Percentiles rank a stretch among this genome's conserved stretches.
Evolutionary conservation across 805 yeast genomes (phyloP).

Genomic region (Lachancea cidri): DNA sequence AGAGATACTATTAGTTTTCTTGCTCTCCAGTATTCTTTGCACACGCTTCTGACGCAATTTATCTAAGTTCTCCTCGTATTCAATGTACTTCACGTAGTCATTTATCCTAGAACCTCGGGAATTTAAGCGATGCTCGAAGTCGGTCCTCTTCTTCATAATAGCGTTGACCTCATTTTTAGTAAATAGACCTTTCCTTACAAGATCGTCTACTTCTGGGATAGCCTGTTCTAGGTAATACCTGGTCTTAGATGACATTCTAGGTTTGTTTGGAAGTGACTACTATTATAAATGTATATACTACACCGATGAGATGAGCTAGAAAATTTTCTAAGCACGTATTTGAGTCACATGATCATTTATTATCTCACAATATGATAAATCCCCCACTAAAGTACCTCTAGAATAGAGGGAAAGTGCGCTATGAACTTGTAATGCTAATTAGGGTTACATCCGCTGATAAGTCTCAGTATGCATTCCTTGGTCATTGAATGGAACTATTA

Average conservation of each 20-base stretch:
- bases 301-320: constrained; percentile 9
- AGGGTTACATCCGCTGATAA: too few species aligned
- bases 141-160: constrained; percentile 91
- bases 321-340: constrained; percentile 4
- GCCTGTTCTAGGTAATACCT: constrained; percentile 59
- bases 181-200: constrained; percentile 74
- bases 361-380: background rate
- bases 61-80: constrained; percentile 76
- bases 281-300: background rate
- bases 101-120: constrained; percentile 75
- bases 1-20: constrained; percentile 60
- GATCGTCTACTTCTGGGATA: constrained; percentile 89
- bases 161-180: constrained; percentile 73
- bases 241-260: constrained; percentile 46
- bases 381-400: too few species aligned
- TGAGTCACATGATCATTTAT: background rate
- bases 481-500: too few species aligned
- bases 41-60: constrained; percentile 68
- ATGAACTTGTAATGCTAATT: too few species aligned
- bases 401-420: too few species aligned
- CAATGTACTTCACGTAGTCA: constrained; percentile 75
- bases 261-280: background rate
- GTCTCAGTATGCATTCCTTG: too few species aligned
- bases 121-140: constrained; percentile 84
- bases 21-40: constrained; percentile 51